These are phyloP conservation scores for Aspergillus hortae DNA, from an alignment of 2,329 filamentous ascomycete species.

Conservation along the genomic window DNA sequence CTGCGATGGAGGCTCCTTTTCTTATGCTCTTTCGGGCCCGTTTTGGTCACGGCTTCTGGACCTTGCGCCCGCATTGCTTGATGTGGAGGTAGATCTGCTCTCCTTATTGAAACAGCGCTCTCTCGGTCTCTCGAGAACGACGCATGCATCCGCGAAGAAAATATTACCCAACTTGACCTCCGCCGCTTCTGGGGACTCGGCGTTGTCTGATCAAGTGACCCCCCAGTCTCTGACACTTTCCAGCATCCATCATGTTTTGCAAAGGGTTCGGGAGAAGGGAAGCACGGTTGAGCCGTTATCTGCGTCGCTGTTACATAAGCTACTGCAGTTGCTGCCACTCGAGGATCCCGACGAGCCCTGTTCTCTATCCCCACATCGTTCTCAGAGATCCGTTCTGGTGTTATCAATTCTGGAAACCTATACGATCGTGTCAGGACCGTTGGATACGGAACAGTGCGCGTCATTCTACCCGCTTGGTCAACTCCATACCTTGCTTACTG, in stretches of 20 bases:
- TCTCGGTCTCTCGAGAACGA: conserved; percentile 27
- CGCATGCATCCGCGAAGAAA: conserved; percentile 27
- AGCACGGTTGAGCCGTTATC: conserved; percentile 26
- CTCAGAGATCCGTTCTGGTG: conserved; percentile 22
- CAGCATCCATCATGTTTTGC: conserved; percentile 30
- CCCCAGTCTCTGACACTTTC: conserved; percentile 33
- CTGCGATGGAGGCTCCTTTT: conserved; percentile 23
- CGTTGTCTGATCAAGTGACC: conserved; percentile 19
- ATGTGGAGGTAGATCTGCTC: conserved; percentile 25
- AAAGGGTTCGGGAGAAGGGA: conserved; percentile 29
- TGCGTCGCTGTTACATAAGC: conserved; percentile 19
- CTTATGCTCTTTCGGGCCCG: conserved; percentile 24
- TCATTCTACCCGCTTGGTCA: conserved; percentile 27
- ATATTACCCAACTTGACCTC: conserved; percentile 21
- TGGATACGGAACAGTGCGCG: conserved; percentile 24
- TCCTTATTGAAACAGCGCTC: conserved; percentile 18
- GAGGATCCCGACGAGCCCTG: conserved; percentile 6
- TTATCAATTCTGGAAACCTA: conserved; percentile 39
- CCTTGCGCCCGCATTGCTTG: conserved; percentile 25
- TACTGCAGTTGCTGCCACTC: conserved; percentile 28
- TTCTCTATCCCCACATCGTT: conserved; percentile 11
- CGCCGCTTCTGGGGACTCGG: conserved; percentile 20
- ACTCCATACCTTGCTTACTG: conserved; percentile 39
- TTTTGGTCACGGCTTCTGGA: conserved; percentile 32
- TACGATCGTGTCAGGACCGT: conserved; percentile 25